Percentiles rank a stretch among this genome's conserved stretches.
Conservation (phyloP, 2,329 filamentous ascomycete genomes). For the Pseudopyricularia javanii region DNA sequence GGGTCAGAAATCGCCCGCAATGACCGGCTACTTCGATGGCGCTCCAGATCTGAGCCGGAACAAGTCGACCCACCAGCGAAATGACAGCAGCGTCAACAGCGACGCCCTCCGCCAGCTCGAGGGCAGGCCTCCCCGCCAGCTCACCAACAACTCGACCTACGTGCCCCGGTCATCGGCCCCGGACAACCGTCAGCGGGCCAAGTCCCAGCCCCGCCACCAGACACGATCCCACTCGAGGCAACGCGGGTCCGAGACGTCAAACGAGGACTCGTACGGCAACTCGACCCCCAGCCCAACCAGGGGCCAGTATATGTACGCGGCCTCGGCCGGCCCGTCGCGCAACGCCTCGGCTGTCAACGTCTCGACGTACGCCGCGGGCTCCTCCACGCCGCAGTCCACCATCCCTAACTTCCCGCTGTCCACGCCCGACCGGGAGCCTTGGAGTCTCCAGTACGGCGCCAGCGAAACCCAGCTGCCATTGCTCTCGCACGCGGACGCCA, state of each 20-base stretch:
- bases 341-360: neutral
- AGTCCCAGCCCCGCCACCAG: neutral
- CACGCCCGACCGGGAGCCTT: neutral
- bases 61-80: neutral
- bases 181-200: neutral
- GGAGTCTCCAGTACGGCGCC: neutral
- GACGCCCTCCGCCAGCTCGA: constrained; percentile 14
- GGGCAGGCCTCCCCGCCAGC: constrained; percentile 2
- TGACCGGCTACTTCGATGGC: neutral
- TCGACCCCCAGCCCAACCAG: neutral
- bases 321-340: neutral
- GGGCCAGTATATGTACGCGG: neutral
- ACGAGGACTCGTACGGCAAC: neutral
- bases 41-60: constrained; percentile 1
- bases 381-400: neutral
- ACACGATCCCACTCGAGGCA: neutral
- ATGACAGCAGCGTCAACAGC: constrained; percentile 9
- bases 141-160: constrained; percentile 4
- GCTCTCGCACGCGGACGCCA: constrained; percentile 4
- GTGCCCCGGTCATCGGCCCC: neutral
- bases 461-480: constrained; percentile 2
- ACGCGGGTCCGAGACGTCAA: neutral
- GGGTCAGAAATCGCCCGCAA: neutral
- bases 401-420: neutral
- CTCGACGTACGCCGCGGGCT: neutral